Evolutionary conservation across 2,329 filamentous ascomycete species (phyloP).

Genomic region (Helminthosporium solani): DNA sequence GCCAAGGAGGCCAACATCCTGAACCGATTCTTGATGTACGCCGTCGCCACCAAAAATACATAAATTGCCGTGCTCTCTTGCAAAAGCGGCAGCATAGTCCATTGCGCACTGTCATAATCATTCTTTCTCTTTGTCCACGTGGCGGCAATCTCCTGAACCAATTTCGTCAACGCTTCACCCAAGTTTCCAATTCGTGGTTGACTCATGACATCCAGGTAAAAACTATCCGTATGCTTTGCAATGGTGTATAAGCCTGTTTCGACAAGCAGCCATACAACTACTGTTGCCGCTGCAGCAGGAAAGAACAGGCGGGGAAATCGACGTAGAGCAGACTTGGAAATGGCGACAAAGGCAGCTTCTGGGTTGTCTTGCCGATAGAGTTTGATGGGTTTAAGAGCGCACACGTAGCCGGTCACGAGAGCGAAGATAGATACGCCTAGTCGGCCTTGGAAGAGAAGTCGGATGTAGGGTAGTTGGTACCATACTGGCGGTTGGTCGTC

Average conservation of each 20-base stretch:
- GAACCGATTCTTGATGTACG: slow-evolving; percentile 5
- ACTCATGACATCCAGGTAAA: slow-evolving; percentile 6
- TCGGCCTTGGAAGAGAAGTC: slow-evolving; percentile 7
- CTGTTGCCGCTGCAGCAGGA: slow-evolving; percentile 5
- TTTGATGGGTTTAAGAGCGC: slow-evolving; percentile 11
- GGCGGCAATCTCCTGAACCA: slow-evolving; percentile 4
- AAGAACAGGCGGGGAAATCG: slow-evolving; percentile 10
- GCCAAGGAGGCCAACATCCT: slow-evolving; percentile 6
- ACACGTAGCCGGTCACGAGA: slow-evolving; percentile 12
- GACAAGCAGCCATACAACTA: slow-evolving; percentile 6
- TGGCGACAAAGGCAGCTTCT: slow-evolving; percentile 9
- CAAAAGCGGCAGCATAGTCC: slow-evolving; percentile 12
- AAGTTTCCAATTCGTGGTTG: slow-evolving; percentile 7
- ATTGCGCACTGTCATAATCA: slow-evolving; percentile 9
- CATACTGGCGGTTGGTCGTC: slow-evolving; percentile 1
- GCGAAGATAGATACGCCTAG: slow-evolving; percentile 12
- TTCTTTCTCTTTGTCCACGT: slow-evolving; percentile 11
- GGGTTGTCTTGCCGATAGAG: slow-evolving; percentile 10
- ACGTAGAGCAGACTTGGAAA: slow-evolving; percentile 9
- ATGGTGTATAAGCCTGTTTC: slow-evolving; percentile 9
- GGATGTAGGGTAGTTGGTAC: slow-evolving; percentile 8
- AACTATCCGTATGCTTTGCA: slow-evolving; percentile 6
- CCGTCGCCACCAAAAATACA: slow-evolving; percentile 6
- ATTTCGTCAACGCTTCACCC: slow-evolving; percentile 3
- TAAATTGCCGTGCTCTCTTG: slow-evolving; percentile 11